Evolutionary conservation across 2,329 filamentous ascomycete genomes (phyloP), one percentile per base, ranked within the genome.

Genomic region (Pseudocercospora eumusae): DNA sequence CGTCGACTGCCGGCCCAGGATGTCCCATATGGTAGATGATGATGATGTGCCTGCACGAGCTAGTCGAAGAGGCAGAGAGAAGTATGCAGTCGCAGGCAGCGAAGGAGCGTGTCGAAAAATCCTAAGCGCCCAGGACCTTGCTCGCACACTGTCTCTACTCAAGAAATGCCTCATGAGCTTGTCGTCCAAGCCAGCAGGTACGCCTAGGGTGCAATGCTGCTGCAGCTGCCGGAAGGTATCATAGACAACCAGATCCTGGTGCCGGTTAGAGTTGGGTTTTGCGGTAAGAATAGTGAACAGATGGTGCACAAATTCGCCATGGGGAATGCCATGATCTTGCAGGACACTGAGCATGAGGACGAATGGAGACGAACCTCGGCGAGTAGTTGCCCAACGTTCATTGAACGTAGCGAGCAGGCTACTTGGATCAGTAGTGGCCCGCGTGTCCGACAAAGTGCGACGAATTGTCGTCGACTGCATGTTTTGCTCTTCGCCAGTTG

Each of bases 1-100:
- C 9, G 60, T 57, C 1, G 57, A 58, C 23, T 64, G 56, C n/a
- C 66, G 66, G 11, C 62, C 61, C 27, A 74, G 64, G 10, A 73
- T 54, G 25, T 56, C 18, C 44, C 70, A 71, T n/a, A 73, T 65
- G 42, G 6, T 53, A 40, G 20, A 61, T 54, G 59, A 21, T 23
- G 23, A 11, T 5, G 50, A n/a, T 8, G 27, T 57, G 15, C 23
- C 54, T 6, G 4, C 28, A 28, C 10, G 9, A 23, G 53, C 61
- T n/a, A 49, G 54, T 13, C 21, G n/a, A 4, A 63, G 4, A 21
- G 58, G 57, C 31, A 63, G 31, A 11, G 21, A 18, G 25, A 36
- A 54, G 21, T 23, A 60, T 0, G 36, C 11, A 13, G 31, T 60
- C 33, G 60, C 13, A 9, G 61, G 54, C 18, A 63, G 20, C 1